phyloP scores from a whole-genome alignment of 768 basidiomycete species.

The Ephemerocybe angulata region DNA sequence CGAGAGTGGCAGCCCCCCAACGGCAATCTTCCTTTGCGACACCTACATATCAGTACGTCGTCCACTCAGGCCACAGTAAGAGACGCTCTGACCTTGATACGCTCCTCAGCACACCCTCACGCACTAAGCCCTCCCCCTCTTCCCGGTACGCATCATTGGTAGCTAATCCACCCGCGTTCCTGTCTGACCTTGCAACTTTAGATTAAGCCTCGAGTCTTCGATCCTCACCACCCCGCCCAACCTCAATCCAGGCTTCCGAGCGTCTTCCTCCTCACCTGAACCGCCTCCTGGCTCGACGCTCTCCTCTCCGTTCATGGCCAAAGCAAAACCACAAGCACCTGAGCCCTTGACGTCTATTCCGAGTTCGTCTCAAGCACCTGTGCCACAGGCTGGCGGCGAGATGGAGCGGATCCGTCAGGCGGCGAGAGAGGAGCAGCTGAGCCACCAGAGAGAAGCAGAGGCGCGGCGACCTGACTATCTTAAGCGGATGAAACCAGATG shows the following conservation, averaged over 20 bases:
- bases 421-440: constrained; percentile 46
- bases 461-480: constrained; percentile 69
- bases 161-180: not conserved
- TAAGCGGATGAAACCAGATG: constrained; percentile 53
- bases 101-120: constrained; percentile 2
- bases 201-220: constrained; percentile 14
- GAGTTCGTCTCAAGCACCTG: constrained; percentile 18
- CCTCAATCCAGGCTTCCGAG: constrained; percentile 22
- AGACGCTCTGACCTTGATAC: not conserved
- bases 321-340: constrained; percentile 32
- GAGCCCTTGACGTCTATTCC: constrained; percentile 7
- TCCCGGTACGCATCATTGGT: constrained; percentile 2
- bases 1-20: constrained; percentile 12
- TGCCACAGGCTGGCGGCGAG: constrained; percentile 45
- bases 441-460: constrained; percentile 53
- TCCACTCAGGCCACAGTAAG: not conserved
- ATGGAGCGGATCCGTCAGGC: constrained; percentile 57
- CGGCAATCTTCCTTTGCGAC: constrained; percentile 12
- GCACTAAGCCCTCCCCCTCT: not conserved
- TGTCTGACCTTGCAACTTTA: not conserved
- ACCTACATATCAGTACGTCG: constrained; percentile 6
- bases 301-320: constrained; percentile 47
- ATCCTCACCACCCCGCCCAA: constrained; percentile 18
- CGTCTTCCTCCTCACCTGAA: constrained; percentile 24
- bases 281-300: constrained; percentile 28